phyloP scores from a whole-genome alignment of 345 rosid genomes.

The Microcos paniculata region DNA sequence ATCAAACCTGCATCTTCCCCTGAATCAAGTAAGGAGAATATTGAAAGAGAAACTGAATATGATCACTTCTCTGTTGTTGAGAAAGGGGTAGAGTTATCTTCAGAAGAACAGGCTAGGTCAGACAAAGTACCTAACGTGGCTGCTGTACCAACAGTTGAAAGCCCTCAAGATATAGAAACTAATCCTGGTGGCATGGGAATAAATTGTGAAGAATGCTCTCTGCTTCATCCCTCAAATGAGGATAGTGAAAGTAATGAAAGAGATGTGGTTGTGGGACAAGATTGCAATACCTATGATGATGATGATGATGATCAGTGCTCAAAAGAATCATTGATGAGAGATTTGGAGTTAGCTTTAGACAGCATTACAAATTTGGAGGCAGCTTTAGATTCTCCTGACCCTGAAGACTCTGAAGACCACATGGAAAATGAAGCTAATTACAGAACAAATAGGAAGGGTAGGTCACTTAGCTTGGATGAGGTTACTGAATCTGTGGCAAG shows the following conservation, averaged over 20 bases:
- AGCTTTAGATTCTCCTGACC: conserved; percentile 48
- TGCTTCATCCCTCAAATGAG: conserved; percentile 28
- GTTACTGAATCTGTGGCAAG: conserved; percentile 62
- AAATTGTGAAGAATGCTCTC: conserved; percentile 35
- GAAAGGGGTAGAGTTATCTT: conserved; percentile 37
- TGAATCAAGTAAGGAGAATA: conserved; percentile 28
- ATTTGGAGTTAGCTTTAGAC: conserved; percentile 69
- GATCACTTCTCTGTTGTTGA: conserved; percentile 41
- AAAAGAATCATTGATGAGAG: conserved; percentile 72
- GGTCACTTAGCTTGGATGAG: conserved; percentile 51
- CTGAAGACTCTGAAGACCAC: conserved; percentile 45
- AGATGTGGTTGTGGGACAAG: conserved; percentile 28
- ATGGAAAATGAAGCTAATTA: conserved; percentile 28
- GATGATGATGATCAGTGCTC: conserved; percentile 40
- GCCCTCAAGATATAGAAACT: conserved; percentile 35
- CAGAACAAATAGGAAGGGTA: conserved; percentile 33
- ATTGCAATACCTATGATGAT: conserved; percentile 29
- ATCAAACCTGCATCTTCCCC: conserved; percentile 25
- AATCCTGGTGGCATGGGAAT: conserved; percentile 20
- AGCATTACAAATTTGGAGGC: conserved; percentile 59
- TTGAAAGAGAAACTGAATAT: conserved; percentile 39
- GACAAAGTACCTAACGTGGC: conserved; percentile 25
- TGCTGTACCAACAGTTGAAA: conserved; percentile 26
- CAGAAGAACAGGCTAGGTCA: conserved; percentile 26
- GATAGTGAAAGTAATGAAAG: conserved; percentile 17